These are phyloP conservation scores for Plasmopara muralis DNA, from an alignment of 352 stramenopile species.

Conservation along the genomic window DNA sequence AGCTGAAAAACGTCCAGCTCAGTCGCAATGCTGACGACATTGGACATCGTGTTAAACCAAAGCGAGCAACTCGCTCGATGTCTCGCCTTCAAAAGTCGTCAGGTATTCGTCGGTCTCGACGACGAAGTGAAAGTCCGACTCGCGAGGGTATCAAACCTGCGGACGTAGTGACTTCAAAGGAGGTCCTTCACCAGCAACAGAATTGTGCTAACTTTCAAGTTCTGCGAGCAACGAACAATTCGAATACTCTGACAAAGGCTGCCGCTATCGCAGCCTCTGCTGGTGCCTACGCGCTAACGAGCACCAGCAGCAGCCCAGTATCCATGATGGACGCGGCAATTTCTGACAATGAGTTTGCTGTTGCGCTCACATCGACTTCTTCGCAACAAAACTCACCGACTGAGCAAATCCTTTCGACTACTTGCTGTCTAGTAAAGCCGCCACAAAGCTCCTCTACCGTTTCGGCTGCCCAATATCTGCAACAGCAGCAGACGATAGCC, in stretches of 20 bases:
- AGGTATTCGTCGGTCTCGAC: slow-evolving; percentile 20
- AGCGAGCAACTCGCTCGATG: slow-evolving; percentile 34
- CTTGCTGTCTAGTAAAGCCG: slow-evolving; percentile 11
- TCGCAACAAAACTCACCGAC: slow-evolving; percentile 8
- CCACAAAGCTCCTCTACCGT: slow-evolving; percentile 62
- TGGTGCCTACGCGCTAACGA: slow-evolving; percentile 2
- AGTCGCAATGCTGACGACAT: slow-evolving; percentile 20
- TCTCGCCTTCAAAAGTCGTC: slow-evolving; percentile 25
- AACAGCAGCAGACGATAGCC: slow-evolving; percentile 79
- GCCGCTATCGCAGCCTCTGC: neutral
- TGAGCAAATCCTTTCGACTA: slow-evolving; percentile 13
- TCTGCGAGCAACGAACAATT: slow-evolving; percentile 10
- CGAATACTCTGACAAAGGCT: slow-evolving; percentile 7
- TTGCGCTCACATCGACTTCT: slow-evolving; percentile 5
- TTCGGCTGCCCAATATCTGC: slow-evolving; percentile 60
- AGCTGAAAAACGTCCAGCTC: slow-evolving; percentile 8
- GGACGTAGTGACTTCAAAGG: slow-evolving; percentile 14
- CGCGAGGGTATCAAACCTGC: slow-evolving; percentile 19
- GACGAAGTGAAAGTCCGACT: slow-evolving; percentile 46
- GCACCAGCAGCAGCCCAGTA: neutral
- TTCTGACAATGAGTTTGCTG: slow-evolving; percentile 11
- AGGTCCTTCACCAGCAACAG: slow-evolving; percentile 21
- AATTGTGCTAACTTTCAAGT: slow-evolving; percentile 10
- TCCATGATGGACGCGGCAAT: slow-evolving; percentile 7
- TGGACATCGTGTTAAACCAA: slow-evolving; percentile 22